Evolutionary conservation across 352 stramenopile genomes (phyloP).

Genomic region (Elongisporangium prolatum): DNA sequence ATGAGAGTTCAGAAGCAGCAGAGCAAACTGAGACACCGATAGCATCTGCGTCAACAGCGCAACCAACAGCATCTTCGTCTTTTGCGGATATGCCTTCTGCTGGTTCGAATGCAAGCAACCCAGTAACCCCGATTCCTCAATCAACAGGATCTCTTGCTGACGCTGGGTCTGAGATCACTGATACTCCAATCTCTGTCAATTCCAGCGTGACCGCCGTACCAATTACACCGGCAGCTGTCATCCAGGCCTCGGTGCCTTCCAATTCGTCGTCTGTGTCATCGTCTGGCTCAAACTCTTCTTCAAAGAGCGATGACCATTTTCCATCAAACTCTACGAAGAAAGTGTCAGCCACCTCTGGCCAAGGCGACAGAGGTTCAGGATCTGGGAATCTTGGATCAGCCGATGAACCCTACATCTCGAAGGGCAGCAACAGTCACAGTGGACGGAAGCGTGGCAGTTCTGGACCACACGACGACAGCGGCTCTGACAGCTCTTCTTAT

Average conservation of each 20-base stretch:
- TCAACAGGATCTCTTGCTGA: constrained; percentile 1
- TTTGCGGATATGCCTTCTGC: background rate
- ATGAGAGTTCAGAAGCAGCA: background rate
- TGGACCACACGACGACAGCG: constrained; percentile 2
- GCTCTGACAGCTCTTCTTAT: constrained; percentile 5
- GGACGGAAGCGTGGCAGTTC: constrained; percentile 4
- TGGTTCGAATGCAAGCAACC: background rate
- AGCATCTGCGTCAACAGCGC: background rate
- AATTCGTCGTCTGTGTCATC: background rate
- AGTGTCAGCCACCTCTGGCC: constrained; percentile 5
- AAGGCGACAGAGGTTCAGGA: background rate
- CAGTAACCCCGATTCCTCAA: background rate
- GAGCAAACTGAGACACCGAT: constrained; percentile 1
- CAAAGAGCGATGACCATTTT: background rate
- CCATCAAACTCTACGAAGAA: constrained; percentile 1
- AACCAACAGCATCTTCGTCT: constrained; percentile 4
- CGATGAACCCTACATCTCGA: constrained; percentile 1
- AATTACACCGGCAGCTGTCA: constrained; percentile 2
- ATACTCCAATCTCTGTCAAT: background rate
- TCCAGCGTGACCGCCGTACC: background rate
- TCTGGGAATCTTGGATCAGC: constrained; percentile 1
- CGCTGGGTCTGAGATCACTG: background rate
- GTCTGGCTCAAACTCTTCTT: background rate
- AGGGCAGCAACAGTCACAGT: constrained; percentile 9
- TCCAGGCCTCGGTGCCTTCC: constrained; percentile 2